A percentile compares a stretch with the other conserved stretches of the same genome.
phyloP scores from a whole-genome alignment of 2,329 filamentous ascomycete genomes.

The Fusarium solani-melongenae region DNA sequence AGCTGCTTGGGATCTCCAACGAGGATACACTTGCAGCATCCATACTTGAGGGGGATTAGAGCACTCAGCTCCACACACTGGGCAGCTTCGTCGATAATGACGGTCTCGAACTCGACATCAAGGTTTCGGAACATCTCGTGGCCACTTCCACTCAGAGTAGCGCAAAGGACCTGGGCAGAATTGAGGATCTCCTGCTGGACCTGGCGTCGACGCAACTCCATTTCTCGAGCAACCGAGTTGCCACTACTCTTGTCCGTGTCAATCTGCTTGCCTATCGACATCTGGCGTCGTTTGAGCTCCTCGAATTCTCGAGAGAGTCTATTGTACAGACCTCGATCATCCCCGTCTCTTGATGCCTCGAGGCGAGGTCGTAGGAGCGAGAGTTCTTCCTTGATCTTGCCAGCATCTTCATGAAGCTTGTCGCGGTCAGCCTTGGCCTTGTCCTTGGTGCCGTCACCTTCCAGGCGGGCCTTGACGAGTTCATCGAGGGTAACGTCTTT shows the following conservation, averaged over 20 bases:
- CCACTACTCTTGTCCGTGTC: conserved; percentile 89
- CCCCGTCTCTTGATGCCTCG: conserved; percentile 71
- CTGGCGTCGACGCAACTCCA: conserved; percentile 84
- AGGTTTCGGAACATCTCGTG: conserved; percentile 97
- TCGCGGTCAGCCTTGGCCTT: conserved; percentile 67
- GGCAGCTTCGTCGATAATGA: conserved; percentile 97
- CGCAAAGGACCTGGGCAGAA: conserved; percentile 90
- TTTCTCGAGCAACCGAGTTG: conserved; percentile 82
- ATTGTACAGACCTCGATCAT: conserved; percentile 59
- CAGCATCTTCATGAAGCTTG: conserved; percentile 71
- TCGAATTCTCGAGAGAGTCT: conserved; percentile 82
- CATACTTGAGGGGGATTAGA: conserved; percentile 96
- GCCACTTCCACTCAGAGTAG: conserved; percentile 93
- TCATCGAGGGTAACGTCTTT: conserved; percentile 94
- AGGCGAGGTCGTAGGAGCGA: conserved; percentile 77
- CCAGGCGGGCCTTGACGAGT: conserved; percentile 80
- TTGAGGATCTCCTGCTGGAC: conserved; percentile 93
- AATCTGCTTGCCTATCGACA: conserved; percentile 79
- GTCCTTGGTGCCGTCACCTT: conserved; percentile 67
- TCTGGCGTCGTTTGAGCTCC: conserved; percentile 79
- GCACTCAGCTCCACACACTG: conserved; percentile 98
- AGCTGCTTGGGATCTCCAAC: conserved; percentile 98
- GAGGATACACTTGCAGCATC: conserved; percentile 94
- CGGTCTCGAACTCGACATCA: conserved; percentile 97
- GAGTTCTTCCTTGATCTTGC: conserved; percentile 80